Evolutionary conservation across 2,329 filamentous ascomycete species (phyloP).

Genomic region (Corinectria fuckeliana): DNA sequence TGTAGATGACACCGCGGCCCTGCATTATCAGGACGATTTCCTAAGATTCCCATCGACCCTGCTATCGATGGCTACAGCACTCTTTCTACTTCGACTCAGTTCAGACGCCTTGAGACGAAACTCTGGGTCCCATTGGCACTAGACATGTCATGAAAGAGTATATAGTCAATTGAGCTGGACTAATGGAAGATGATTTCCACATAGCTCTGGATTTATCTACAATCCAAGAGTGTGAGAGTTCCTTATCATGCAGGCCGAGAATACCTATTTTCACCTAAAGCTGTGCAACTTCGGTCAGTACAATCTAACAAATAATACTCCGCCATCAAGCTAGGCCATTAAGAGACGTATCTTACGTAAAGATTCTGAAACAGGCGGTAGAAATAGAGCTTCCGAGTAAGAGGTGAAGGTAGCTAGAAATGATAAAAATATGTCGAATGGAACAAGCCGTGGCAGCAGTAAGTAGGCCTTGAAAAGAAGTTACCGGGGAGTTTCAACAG

Average conservation of each 20-base stretch:
- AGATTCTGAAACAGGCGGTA: not conserved
- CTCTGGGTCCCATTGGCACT: slow-evolving; percentile 67
- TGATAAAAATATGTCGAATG: not conserved
- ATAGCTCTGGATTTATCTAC: slow-evolving; percentile 62
- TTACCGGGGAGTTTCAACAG: too few relatives aligned
- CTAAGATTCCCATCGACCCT: slow-evolving; percentile 68
- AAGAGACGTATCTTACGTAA: slow-evolving; percentile 20
- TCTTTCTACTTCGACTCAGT: slow-evolving; percentile 53
- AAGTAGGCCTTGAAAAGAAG: too few relatives aligned
- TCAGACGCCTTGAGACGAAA: slow-evolving; percentile 49
- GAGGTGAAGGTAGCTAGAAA: not conserved
- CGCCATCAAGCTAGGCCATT: slow-evolving; percentile 49
- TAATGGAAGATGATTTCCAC: slow-evolving; percentile 60
- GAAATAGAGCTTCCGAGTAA: not conserved
- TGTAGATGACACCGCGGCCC: slow-evolving; percentile 67
- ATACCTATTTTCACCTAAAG: slow-evolving; percentile 54
- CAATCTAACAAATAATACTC: slow-evolving; percentile 59
- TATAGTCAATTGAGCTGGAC: slow-evolving; percentile 52
- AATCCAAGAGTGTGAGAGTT: slow-evolving; percentile 70
- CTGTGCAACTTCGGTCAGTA: slow-evolving; percentile 60
- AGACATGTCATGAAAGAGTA: slow-evolving; percentile 59
- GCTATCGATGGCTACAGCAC: slow-evolving; percentile 62
- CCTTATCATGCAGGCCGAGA: slow-evolving; percentile 72
- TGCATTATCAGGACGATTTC: slow-evolving; percentile 76
- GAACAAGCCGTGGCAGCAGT: not conserved